Evolutionary conservation across 2,329 filamentous ascomycete species (phyloP).

Genomic region (Lasiodiplodia citricola): DNA sequence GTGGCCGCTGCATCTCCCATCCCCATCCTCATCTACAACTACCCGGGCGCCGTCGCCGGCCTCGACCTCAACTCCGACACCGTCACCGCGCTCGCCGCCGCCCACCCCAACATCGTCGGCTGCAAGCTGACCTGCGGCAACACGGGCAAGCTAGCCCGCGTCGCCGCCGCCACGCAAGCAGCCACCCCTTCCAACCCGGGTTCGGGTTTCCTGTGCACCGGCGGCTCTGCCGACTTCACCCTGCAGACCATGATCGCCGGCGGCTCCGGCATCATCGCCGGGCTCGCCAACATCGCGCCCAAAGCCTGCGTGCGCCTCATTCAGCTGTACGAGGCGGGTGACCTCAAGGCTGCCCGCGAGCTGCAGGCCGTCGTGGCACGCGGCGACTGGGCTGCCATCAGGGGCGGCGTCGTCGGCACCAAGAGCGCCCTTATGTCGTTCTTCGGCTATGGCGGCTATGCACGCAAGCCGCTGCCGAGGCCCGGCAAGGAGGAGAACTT

Average conservation of each 20-base stretch:
- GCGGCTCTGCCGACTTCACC: constrained; percentile 76
- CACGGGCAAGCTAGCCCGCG: constrained; percentile 68
- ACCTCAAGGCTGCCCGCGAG: constrained; percentile 64
- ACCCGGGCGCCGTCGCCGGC: constrained; percentile 67
- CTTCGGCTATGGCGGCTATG: constrained; percentile 68
- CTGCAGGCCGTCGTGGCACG: constrained; percentile 69
- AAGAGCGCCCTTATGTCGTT: constrained; percentile 69
- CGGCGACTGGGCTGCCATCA: constrained; percentile 73
- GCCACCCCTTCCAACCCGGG: constrained; percentile 43
- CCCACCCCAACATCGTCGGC: constrained; percentile 70
- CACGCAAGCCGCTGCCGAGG: constrained; percentile 61
- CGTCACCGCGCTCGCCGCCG: constrained; percentile 62
- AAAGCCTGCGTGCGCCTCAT: constrained; percentile 68
- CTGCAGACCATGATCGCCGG: constrained; percentile 73
- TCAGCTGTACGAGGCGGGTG: constrained; percentile 65
- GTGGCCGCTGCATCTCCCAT: constrained; percentile 68
- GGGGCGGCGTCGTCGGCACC: constrained; percentile 71
- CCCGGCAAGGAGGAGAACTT: constrained; percentile 51
- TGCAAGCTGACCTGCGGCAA: constrained; percentile 75
- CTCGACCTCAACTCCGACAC: constrained; percentile 68
- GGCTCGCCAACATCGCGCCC: constrained; percentile 73
- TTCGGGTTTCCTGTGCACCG: constrained; percentile 71
- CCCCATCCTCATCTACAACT: constrained; percentile 73
- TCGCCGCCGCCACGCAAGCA: constrained; percentile 59
- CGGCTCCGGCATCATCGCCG: constrained; percentile 73